Percentiles rank a stretch among this genome's conserved stretches.
Conservation (phyloP, 176 grass and related monocot genomes). For the Tillandsia fasciculata region DNA sequence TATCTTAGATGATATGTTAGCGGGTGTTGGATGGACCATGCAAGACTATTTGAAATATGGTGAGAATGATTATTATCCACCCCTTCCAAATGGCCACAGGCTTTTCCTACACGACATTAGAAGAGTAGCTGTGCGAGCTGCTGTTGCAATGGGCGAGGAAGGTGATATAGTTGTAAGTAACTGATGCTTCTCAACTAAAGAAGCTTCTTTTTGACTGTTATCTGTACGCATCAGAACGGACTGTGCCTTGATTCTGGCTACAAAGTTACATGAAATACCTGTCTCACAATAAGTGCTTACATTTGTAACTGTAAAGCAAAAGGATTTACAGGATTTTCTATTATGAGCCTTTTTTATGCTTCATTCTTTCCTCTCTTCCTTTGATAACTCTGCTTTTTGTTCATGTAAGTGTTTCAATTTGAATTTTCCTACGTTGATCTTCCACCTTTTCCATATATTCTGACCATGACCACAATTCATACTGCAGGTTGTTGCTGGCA, state of each 20-base stretch:
- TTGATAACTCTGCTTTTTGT: too few relatives aligned
- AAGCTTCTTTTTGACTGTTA: too few relatives aligned
- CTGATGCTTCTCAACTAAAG: neutral
- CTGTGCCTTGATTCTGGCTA: too few relatives aligned
- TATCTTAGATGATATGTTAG: conserved; percentile 98
- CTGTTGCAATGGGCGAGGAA: conserved; percentile 96
- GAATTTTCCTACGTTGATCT: neutral
- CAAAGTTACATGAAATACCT: too few relatives aligned
- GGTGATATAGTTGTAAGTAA: conserved; percentile 85
- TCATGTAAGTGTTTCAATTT: too few relatives aligned
- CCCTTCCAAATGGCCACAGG: conserved; percentile 84
- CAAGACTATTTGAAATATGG: conserved; percentile 94
- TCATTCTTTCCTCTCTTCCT: too few relatives aligned
- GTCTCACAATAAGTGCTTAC: too few relatives aligned
- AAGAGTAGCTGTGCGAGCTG: conserved; percentile 77
- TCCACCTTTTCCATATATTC: neutral
- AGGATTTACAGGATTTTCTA: too few relatives aligned
- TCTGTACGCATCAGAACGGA: too few relatives aligned
- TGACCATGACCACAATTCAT: neutral
- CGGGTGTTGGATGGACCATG: conserved; percentile 89
- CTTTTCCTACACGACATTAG: conserved; percentile 89
- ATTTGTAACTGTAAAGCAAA: too few relatives aligned
- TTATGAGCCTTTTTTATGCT: too few relatives aligned
- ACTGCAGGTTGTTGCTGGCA: conserved; percentile 83
- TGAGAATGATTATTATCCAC: conserved; percentile 93